Evolutionary conservation across 805 yeast genomes (phyloP).

Genomic region (Wickerhamomyces bisporus): DNA sequence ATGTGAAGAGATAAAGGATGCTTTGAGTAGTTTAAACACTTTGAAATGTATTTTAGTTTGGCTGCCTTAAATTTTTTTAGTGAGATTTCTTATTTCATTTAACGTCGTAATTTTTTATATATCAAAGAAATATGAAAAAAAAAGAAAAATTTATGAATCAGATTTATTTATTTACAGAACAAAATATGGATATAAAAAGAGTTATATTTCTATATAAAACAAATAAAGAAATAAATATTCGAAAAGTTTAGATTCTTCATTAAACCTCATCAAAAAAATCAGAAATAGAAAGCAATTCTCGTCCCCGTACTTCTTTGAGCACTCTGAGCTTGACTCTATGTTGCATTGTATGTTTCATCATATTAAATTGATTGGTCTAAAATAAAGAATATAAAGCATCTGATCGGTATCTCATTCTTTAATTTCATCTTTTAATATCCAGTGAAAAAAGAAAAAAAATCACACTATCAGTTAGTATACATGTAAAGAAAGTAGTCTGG

Average conservation of each 20-base stretch:
- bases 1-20: no score
- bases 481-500: constrained; percentile 51
- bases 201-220: constrained; percentile 18
- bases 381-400: no score
- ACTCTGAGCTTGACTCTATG: constrained; percentile 92
- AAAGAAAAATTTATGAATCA: no score
- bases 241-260: not conserved
- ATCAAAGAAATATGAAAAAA: no score
- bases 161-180: no score
- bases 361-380: no score
- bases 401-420: no score
- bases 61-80: not conserved
- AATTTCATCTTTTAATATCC: constrained; percentile 1
- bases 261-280: constrained; percentile 3
- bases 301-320: constrained; percentile 42
- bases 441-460: constrained; percentile 1
- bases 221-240: not conserved
- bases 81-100: no score
- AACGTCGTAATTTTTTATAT: no score
- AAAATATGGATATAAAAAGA: constrained; percentile 5
- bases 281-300: constrained; percentile 55
- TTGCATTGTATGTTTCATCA: constrained; percentile 75
- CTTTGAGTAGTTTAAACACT: not conserved
- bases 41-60: not conserved
- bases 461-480: no score